phyloP scores from a whole-genome alignment of 768 basidiomycete genomes.

The Tylopilus balloui region DNA sequence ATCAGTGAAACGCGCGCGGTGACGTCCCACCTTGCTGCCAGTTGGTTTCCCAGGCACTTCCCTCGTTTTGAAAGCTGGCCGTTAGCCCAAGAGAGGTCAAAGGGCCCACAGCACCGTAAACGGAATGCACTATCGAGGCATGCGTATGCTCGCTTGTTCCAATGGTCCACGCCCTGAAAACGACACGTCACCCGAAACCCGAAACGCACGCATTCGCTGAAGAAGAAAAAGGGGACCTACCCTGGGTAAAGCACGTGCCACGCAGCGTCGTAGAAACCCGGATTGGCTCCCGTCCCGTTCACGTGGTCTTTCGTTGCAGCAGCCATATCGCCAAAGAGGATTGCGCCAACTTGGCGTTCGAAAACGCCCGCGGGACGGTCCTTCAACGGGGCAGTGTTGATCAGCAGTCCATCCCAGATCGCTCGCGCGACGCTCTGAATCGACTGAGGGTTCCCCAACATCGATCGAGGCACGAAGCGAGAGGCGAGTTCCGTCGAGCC shows the following conservation, averaged over 20 bases:
- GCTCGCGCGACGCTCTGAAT: slow-evolving; percentile 13
- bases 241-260: slow-evolving; percentile 9
- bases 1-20: background rate
- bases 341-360: background rate
- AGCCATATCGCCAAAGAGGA: slow-evolving; percentile 15
- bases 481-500: slow-evolving; percentile 7
- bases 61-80: slow-evolving; percentile 21
- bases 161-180: slow-evolving; percentile 13
- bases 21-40: slow-evolving; percentile 13
- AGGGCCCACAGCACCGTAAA: slow-evolving; percentile 5
- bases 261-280: slow-evolving; percentile 15
- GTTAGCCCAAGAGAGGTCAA: slow-evolving; percentile 11
- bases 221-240: slow-evolving; percentile 3
- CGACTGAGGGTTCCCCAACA: slow-evolving; percentile 3
- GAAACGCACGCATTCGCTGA: background rate
- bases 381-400: background rate
- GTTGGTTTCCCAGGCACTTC: slow-evolving; percentile 9
- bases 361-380: background rate
- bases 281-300: slow-evolving; percentile 19
- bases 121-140: background rate
- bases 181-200: background rate
- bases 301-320: slow-evolving; percentile 3
- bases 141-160: slow-evolving; percentile 2
- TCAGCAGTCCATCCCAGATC: slow-evolving; percentile 14
- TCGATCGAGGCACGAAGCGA: slow-evolving; percentile 16